These are phyloP conservation scores for Casuarina glauca DNA, from an alignment of 306 rosid species.

Conservation along the genomic window DNA sequence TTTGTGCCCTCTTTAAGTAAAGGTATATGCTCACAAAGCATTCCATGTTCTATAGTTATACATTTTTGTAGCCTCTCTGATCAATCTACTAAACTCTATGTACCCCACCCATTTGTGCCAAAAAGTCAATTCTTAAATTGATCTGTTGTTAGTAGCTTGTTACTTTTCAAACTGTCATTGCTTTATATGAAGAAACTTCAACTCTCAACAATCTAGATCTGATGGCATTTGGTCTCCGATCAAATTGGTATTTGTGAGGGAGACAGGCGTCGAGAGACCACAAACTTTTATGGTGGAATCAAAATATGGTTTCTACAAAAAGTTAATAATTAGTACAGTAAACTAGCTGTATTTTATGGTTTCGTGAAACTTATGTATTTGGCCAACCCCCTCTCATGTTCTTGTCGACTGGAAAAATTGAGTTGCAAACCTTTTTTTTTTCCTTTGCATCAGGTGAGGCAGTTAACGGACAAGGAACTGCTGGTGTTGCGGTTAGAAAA, in stretches of 20 bases:
- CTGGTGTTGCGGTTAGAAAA: conserved; percentile 72
- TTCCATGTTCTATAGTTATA: not conserved
- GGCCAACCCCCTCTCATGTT: not conserved
- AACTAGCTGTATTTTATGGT: not conserved
- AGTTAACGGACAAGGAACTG: conserved; percentile 74
- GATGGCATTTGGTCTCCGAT: conserved; percentile 3
- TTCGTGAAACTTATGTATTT: not conserved
- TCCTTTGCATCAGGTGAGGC: conserved; percentile 59
- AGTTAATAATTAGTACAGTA: not conserved
- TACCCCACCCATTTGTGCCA: not conserved
- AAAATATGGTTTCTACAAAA: not conserved
- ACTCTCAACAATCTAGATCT: not conserved
- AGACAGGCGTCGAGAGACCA: not conserved
- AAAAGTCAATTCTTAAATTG: not conserved
- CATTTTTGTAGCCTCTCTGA: not conserved
- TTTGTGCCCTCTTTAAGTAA: not conserved
- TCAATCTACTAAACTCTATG: not conserved
- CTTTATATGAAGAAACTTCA: not conserved
- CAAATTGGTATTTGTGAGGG: not conserved
- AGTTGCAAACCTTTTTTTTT: not conserved
- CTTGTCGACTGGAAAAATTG: not conserved
- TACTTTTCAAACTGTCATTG: not conserved
- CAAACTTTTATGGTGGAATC: not conserved
- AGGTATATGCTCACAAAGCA: not conserved
- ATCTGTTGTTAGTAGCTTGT: not conserved